A percentile compares a stretch with the other conserved stretches of the same genome.
These are phyloP conservation scores for Sporopachydermia lactativora DNA, from an alignment of 805 yeast species.

Conservation along the genomic window DNA sequence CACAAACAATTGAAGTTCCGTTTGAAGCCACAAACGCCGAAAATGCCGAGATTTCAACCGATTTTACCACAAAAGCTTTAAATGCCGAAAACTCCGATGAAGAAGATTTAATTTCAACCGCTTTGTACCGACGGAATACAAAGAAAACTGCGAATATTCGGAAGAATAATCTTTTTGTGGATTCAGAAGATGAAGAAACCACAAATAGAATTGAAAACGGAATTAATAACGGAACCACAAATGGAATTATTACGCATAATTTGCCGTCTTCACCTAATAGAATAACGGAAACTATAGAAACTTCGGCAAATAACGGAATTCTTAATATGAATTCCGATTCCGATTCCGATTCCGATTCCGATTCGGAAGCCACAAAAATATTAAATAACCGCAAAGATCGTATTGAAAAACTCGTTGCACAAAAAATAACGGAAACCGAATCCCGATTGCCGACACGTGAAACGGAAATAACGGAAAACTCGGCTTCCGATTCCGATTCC, in stretches of 20 bases:
- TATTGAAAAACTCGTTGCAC: neutral
- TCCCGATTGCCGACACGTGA: neutral
- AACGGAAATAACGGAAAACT: neutral
- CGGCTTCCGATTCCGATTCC: neutral
- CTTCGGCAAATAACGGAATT: no score
- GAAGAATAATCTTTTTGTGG: neutral
- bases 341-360: slow-evolving; percentile 1
- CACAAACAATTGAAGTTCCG: no score
- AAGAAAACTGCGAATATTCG: neutral
- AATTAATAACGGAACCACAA: neutral
- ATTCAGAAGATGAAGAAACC: no score
- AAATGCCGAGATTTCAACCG: no score
- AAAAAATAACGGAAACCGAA: neutral
- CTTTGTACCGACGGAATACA: neutral
- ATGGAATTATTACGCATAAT: neutral
- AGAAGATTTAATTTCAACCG: no score
- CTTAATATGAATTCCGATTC: no score
- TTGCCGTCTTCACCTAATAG: no score
- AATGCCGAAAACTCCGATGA: no score
- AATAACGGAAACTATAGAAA: no score
- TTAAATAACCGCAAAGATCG: slow-evolving; percentile 2
- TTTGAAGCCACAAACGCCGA: no score
- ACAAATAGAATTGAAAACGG: no score
- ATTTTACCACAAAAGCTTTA: no score
- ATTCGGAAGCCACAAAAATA: neutral